phyloP scores from a whole-genome alignment of 2,329 filamentous ascomycete genomes.

The Monosporascus sp. region DNA sequence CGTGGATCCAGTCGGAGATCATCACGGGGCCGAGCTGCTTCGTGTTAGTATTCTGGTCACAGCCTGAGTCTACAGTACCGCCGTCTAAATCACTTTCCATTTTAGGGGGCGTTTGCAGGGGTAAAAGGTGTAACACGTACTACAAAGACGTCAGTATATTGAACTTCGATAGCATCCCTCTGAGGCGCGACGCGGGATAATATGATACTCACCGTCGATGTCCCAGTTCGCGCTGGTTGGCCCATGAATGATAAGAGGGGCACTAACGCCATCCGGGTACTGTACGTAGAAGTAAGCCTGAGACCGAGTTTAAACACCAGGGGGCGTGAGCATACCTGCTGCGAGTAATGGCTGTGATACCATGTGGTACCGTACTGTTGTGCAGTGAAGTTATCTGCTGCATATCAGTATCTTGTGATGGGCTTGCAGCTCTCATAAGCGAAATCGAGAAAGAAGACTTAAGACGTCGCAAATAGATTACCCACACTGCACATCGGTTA shows the following conservation, averaged over 20 bases:
- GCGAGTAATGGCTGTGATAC: slow-evolving; percentile 33
- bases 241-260: slow-evolving; percentile 42
- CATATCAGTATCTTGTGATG: background rate
- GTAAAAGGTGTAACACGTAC: background rate
- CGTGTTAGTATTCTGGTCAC: background rate
- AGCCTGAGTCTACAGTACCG: no score
- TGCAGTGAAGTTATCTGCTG: slow-evolving; percentile 26
- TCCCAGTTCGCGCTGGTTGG: slow-evolving; percentile 40
- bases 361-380: slow-evolving; percentile 32
- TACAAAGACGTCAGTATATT: background rate
- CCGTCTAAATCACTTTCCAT: no score
- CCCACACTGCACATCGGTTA: no score
- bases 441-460: no score
- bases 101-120: background rate
- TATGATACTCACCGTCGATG: slow-evolving; percentile 26
- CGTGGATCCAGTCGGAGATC: slow-evolving; percentile 43
- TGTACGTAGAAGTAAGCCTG: slow-evolving; percentile 23
- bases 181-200: no score
- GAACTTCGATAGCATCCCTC: background rate
- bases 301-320: slow-evolving; percentile 7
- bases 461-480: no score
- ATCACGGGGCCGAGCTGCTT: slow-evolving; percentile 34
- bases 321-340: slow-evolving; percentile 27
- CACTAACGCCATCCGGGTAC: slow-evolving; percentile 39
- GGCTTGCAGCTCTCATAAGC: background rate